A percentile compares a stretch with the other conserved stretches of the same genome.
Evolutionary conservation across 495 filamentous ascomycete genomes (phyloP).

Genomic region (Evansstolkia leycettana): DNA sequence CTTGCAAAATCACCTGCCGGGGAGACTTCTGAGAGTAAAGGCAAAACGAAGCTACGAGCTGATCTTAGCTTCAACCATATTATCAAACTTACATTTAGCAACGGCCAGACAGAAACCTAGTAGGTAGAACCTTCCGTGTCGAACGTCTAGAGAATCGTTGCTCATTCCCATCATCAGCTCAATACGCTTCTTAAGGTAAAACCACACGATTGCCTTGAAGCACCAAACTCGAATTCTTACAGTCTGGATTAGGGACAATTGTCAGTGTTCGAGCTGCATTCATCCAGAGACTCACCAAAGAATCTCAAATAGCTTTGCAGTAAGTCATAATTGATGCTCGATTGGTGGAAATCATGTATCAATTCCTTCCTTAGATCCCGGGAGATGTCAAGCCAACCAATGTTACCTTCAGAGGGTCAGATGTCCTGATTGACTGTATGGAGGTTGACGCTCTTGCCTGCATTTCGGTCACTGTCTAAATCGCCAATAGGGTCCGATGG

Average conservation of each 20-base stretch:
- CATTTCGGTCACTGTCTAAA: constrained; percentile 8
- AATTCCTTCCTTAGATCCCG: constrained; percentile 28
- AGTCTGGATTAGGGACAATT: constrained; percentile 54
- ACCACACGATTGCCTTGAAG: too few relatives aligned
- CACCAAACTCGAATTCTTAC: not conserved
- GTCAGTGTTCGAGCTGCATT: constrained; percentile 60
- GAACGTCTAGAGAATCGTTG: too few relatives aligned
- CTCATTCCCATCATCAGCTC: too few relatives aligned
- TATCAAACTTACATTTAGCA: too few relatives aligned
- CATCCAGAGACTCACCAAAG: constrained; percentile 70
- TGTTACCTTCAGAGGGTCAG: constrained; percentile 3
- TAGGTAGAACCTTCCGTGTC: too few relatives aligned
- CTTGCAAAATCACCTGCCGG: too few relatives aligned
- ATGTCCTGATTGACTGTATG: constrained; percentile 21
- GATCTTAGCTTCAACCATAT: too few relatives aligned
- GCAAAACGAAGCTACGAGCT: too few relatives aligned
- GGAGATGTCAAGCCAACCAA: constrained; percentile 31
- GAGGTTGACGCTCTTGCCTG: not conserved
- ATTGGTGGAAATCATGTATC: too few relatives aligned
- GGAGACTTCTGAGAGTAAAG: too few relatives aligned
- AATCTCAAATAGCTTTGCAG: constrained; percentile 56
- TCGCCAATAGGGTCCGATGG: constrained; percentile 29
- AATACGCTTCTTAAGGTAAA: too few relatives aligned
- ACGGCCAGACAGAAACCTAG: too few relatives aligned
- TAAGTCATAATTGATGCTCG: constrained; percentile 16